phyloP scores from a whole-genome alignment of 2,329 filamentous ascomycete species.

The Gaeumannomyces tritici region DNA sequence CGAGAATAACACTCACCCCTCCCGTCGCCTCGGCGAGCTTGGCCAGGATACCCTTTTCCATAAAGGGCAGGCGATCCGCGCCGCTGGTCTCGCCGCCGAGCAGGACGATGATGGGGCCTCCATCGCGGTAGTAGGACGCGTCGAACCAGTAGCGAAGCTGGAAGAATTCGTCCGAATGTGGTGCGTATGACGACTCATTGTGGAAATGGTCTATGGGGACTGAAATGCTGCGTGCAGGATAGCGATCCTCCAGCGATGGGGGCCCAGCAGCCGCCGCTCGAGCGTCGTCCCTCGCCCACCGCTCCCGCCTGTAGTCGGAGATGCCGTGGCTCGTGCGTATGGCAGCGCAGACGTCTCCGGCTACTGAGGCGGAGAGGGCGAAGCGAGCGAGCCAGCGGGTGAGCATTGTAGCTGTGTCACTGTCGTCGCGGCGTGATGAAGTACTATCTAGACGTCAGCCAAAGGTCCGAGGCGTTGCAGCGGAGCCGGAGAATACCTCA shows the following conservation, averaged over 20 bases:
- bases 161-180: conserved; percentile 60
- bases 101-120: conserved; percentile 73
- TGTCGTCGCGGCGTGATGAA: not conserved
- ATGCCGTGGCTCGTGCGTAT: not conserved
- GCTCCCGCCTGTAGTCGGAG: not conserved
- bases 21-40: conserved; percentile 60
- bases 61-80: conserved; percentile 45
- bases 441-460: too few relatives aligned
- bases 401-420: not conserved
- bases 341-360: not conserved
- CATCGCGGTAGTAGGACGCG: conserved; percentile 60
- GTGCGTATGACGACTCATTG: conserved; percentile 67
- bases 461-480: not conserved
- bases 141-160: conserved; percentile 76
- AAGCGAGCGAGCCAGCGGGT: not conserved
- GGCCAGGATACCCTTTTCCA: conserved; percentile 69
- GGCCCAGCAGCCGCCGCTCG: not conserved
- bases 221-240: conserved; percentile 3
- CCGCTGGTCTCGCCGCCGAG: conserved; percentile 32
- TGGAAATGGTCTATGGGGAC: conserved; percentile 71
- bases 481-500: not conserved
- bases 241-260: not conserved
- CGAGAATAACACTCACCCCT: conserved; percentile 69
- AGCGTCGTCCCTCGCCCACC: not conserved
- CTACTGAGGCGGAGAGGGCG: not conserved